Base-by-base conservation (phyloP, 352 stramenopile genomes). In the Globisporangium radiosum region DNA sequence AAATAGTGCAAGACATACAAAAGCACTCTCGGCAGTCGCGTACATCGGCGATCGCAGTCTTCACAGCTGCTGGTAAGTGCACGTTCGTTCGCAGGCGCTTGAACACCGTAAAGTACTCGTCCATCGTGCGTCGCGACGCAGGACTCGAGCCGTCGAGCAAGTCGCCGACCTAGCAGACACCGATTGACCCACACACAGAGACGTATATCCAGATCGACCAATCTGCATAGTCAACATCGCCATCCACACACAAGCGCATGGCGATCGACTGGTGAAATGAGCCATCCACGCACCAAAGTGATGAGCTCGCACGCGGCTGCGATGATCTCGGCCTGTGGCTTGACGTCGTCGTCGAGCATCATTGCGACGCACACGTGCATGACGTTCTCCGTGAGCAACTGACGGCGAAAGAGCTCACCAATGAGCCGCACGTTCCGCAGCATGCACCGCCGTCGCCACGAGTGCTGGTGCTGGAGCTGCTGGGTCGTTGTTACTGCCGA, bases 331-430 rank as follows among this genome's bases (percentile, higher is more conserved):
- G 68, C 56, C 57, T 89, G 71, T 19, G 77, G 80, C 13, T 85
- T 76, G 11, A 76, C 59, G 56, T 92, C 81, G 43, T 89, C 68
- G 19, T 92, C 83, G 17, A 92, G 76, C 81, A 91, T 91, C 80
- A 92, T 90, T 15, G 81, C 80, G 42, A 92, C 72, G 51, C 78
- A 90, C 40, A 92, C 83, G 60, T 92, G 83, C 78, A 92, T 91
- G 53, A 90, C 78, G 52, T 92, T 92, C 54, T 92, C 83, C 7
- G 81, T 90, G 39, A 92, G 70, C 47, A 92, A 52, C 60, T 92
- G 81, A 8, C 83, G 71, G 38, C 83, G 81, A 59, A 92, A 92
- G 25, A 92, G 71, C 51, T 90, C 81, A n/a, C 81, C 81, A 1
- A 91, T 72, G 38, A 91, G 70, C 36, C 70, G 71, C 36, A 91